These are phyloP conservation scores for Aspergillus oerlinghausenensis DNA, from an alignment of 2,329 filamentous ascomycete genomes.

Conservation along the genomic window DNA sequence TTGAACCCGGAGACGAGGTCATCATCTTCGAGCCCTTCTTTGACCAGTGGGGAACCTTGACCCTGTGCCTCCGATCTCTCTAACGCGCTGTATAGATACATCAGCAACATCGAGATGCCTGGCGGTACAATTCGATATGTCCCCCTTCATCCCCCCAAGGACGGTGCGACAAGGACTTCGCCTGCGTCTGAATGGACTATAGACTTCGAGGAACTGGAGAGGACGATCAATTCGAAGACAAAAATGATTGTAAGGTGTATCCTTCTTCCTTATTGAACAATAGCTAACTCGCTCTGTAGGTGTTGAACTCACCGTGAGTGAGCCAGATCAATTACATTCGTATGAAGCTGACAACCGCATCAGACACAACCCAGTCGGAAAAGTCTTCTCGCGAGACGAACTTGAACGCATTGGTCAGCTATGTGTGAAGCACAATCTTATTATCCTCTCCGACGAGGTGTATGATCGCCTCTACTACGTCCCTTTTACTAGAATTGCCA, in stretches of 20 bases:
- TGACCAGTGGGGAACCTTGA: slow-evolving; percentile 64
- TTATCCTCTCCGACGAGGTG: slow-evolving; percentile 88
- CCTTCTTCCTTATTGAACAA: not conserved
- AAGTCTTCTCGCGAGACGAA: slow-evolving; percentile 83
- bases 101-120: slow-evolving; percentile 97
- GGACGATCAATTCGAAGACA: slow-evolving; percentile 75
- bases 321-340: not conserved
- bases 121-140: slow-evolving; percentile 94
- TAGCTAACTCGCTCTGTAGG: slow-evolving; percentile 25
- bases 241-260: slow-evolving; percentile 77
- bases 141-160: slow-evolving; percentile 81
- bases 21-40: slow-evolving; percentile 99
- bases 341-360: slow-evolving; percentile 10
- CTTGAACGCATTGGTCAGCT: slow-evolving; percentile 79
- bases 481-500: slow-evolving; percentile 88
- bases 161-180: slow-evolving; percentile 73
- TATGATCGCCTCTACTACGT: slow-evolving; percentile 95
- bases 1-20: slow-evolving; percentile 91
- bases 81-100: slow-evolving; percentile 55
- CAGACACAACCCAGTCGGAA: slow-evolving; percentile 88
- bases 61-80: not conserved
- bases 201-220: slow-evolving; percentile 76
- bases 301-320: slow-evolving; percentile 48
- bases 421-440: slow-evolving; percentile 87
- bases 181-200: slow-evolving; percentile 86